Evolutionary conservation across 2,329 filamentous ascomycete species (phyloP).

Genomic region (Dichotomopilus funicola): DNA sequence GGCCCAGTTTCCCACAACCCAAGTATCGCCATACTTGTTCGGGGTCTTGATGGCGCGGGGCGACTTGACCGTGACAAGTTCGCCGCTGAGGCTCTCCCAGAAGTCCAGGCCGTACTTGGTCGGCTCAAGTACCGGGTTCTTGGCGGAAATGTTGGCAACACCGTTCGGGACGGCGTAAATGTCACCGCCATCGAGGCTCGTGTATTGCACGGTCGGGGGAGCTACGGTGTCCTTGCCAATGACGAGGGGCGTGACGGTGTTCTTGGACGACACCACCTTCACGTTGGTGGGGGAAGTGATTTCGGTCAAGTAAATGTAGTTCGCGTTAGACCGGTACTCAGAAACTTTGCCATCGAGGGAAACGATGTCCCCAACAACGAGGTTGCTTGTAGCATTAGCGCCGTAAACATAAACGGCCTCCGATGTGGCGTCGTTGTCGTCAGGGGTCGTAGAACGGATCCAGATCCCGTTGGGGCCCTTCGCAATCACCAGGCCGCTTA

Average conservation of each 20-base stretch:
- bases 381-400: slow-evolving; percentile 41
- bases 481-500: slow-evolving; percentile 60
- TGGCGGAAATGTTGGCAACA: slow-evolving; percentile 46
- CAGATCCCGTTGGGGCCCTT: slow-evolving; percentile 57
- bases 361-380: slow-evolving; percentile 57
- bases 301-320: slow-evolving; percentile 60
- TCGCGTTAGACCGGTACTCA: slow-evolving; percentile 48
- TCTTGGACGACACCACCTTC: slow-evolving; percentile 45
- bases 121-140: slow-evolving; percentile 57
- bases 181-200: slow-evolving; percentile 56
- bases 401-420: slow-evolving; percentile 62
- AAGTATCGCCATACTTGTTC: slow-evolving; percentile 61
- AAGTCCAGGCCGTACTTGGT: slow-evolving; percentile 62
- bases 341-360: slow-evolving; percentile 52
- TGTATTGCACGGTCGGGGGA: slow-evolving; percentile 57
- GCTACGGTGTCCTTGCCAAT: slow-evolving; percentile 51
- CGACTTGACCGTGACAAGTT: slow-evolving; percentile 57
- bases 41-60: slow-evolving; percentile 53
- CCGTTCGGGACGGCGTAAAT: slow-evolving; percentile 61
- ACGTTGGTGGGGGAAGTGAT: slow-evolving; percentile 50
- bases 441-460: slow-evolving; percentile 53
- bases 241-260: slow-evolving; percentile 49
- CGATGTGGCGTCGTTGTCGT: slow-evolving; percentile 51
- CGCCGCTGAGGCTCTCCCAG: slow-evolving; percentile 63
- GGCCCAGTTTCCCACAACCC: slow-evolving; percentile 60